phyloP scores from a whole-genome alignment of 106 monocot species.

The Narthecium ossifragum region DNA sequence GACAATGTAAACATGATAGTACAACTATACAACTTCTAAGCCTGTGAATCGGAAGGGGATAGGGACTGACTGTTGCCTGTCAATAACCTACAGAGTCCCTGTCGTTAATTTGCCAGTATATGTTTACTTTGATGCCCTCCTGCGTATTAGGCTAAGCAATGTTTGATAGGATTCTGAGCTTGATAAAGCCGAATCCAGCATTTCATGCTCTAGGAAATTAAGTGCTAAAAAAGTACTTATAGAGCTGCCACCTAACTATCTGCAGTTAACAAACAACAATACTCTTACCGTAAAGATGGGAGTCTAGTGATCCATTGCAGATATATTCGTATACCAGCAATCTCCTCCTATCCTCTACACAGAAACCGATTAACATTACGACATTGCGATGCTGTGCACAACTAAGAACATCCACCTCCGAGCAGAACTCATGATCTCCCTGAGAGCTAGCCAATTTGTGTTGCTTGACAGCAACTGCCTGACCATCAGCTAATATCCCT shows the following conservation, averaged over 20 bases:
- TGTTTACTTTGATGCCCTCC: no score
- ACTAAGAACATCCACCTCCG: slow-evolving; percentile 63
- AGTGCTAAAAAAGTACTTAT: neutral
- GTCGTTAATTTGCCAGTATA: no score
- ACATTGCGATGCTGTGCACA: slow-evolving; percentile 59
- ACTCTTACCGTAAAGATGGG: slow-evolving; percentile 44
- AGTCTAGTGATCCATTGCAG: slow-evolving; percentile 49
- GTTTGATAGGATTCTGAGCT: no score
- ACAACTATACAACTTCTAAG: no score
- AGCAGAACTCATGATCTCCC: slow-evolving; percentile 22
- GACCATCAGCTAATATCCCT: slow-evolving; percentile 41
- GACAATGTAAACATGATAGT: no score
- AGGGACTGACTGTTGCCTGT: no score
- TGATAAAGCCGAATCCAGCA: no score
- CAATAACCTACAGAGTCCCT: no score
- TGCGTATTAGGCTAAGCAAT: no score
- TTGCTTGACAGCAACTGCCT: slow-evolving; percentile 52
- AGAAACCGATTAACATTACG: slow-evolving; percentile 57
- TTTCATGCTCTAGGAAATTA: no score
- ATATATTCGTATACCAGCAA: slow-evolving; percentile 53
- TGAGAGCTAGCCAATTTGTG: slow-evolving; percentile 10
- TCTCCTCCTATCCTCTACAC: slow-evolving; percentile 21
- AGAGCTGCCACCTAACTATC: neutral
- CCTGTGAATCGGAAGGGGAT: no score
- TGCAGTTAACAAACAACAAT: neutral